Evolutionary conservation across 2,329 filamentous ascomycete genomes (phyloP).

Genomic region (Dendrostoma leiphaemia): DNA sequence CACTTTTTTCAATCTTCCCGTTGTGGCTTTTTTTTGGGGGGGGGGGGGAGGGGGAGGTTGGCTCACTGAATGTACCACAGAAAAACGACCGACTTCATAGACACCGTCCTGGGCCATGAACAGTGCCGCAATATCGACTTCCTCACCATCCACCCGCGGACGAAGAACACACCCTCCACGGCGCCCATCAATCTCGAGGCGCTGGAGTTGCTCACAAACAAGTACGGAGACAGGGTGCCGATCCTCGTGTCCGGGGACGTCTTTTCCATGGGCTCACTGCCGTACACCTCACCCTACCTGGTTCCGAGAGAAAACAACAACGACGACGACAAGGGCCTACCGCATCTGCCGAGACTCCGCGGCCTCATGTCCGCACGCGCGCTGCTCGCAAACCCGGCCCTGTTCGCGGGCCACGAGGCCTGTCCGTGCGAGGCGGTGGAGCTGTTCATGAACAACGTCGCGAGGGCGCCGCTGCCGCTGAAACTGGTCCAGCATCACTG

Average conservation of each 20-base stretch:
- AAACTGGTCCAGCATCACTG: constrained; percentile 63
- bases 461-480: constrained; percentile 57
- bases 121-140: constrained; percentile 59
- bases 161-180: constrained; percentile 57
- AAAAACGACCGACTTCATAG: constrained; percentile 60
- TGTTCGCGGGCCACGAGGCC: constrained; percentile 56
- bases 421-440: constrained; percentile 65
- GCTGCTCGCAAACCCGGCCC: constrained; percentile 64
- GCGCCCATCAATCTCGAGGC: constrained; percentile 61
- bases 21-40: not conserved
- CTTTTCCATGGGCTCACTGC: constrained; percentile 53
- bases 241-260: constrained; percentile 69
- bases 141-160: constrained; percentile 69
- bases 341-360: constrained; percentile 45
- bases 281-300: constrained; percentile 37
- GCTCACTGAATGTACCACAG: no score
- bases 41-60: no score
- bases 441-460: constrained; percentile 58
- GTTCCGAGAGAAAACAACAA: constrained; percentile 27
- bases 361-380: constrained; percentile 71
- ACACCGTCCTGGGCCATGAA: constrained; percentile 56
- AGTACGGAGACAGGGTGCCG: constrained; percentile 54
- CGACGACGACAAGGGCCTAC: constrained; percentile 23
- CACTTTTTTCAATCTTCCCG: not conserved
- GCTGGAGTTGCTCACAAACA: constrained; percentile 53